A percentile compares a stretch with the other conserved stretches of the same genome.
Evolutionary conservation across 2,329 filamentous ascomycete species (phyloP).

Genomic region (Passalora sequoiae): DNA sequence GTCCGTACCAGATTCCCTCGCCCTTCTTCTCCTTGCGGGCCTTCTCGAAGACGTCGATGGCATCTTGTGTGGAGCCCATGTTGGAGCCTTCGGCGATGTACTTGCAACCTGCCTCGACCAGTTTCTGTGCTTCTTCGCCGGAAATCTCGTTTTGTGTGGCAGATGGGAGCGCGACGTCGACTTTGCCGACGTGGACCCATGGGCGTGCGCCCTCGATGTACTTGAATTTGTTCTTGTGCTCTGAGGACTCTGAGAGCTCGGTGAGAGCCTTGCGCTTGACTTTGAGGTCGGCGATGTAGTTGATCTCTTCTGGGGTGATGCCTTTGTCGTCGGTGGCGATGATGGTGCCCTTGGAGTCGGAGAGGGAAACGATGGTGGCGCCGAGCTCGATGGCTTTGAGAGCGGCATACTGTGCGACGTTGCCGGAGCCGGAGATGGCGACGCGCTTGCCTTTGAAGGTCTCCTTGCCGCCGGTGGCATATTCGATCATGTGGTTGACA

Average conservation of each 20-base stretch:
- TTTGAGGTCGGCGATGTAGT: slow-evolving; percentile 78
- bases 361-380: slow-evolving; percentile 84
- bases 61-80: slow-evolving; percentile 97
- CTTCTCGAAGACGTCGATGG: slow-evolving; percentile 87
- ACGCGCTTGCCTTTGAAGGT: slow-evolving; percentile 87
- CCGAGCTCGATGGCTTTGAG: slow-evolving; percentile 96
- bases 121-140: slow-evolving; percentile 77
- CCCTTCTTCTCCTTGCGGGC: slow-evolving; percentile 65
- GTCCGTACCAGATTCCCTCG: slow-evolving; percentile 85
- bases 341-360: slow-evolving; percentile 82
- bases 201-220: slow-evolving; percentile 84
- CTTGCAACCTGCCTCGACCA: slow-evolving; percentile 69
- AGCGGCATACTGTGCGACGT: slow-evolving; percentile 95
- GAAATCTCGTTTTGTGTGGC: slow-evolving; percentile 98
- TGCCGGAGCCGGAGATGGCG: slow-evolving; percentile 92
- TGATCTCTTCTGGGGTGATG: slow-evolving; percentile 75
- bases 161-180: slow-evolving; percentile 86
- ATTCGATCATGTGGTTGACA: slow-evolving; percentile 89
- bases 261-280: slow-evolving; percentile 77
- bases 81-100: slow-evolving; percentile 96
- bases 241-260: slow-evolving; percentile 56
- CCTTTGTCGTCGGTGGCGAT: slow-evolving; percentile 64
- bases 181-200: slow-evolving; percentile 82
- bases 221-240: slow-evolving; percentile 63
- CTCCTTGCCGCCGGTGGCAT: slow-evolving; percentile 72